A percentile compares a stretch with the other conserved stretches of the same genome.
These are phyloP conservation scores for Paramecium octaurelia DNA, from an alignment of 73 alveolate genomes.

Conservation along the genomic window DNA sequence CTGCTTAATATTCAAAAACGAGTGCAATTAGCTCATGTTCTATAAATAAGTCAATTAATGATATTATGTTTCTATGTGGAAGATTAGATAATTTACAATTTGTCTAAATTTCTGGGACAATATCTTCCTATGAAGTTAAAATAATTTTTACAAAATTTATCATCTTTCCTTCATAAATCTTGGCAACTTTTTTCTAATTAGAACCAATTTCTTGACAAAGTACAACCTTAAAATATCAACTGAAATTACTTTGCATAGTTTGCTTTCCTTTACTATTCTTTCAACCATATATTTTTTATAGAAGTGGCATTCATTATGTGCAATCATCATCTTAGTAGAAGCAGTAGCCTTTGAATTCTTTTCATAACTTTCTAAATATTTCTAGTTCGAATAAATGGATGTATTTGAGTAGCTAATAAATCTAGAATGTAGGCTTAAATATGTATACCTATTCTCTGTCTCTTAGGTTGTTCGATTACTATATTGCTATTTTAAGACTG, in stretches of 20 bases:
- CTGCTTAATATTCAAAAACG: not conserved
- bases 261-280: not conserved
- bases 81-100: not conserved
- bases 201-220: not conserved
- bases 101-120: not conserved
- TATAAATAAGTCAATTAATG: not conserved
- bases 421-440: not conserved
- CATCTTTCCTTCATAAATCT: not conserved
- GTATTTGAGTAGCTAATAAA: not conserved
- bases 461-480: not conserved
- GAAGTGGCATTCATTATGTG: not conserved
- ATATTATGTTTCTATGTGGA: not conserved
- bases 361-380: not conserved
- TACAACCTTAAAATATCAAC: not conserved
- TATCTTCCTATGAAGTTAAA: not conserved
- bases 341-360: not conserved
- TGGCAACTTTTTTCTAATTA: not conserved
- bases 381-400: not conserved
- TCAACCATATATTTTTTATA: not conserved
- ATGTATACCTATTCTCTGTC: not conserved
- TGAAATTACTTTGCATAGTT: not conserved
- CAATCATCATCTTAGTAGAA: not conserved
- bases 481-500: not conserved
- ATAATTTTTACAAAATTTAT: not conserved
- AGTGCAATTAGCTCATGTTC: not conserved